A percentile compares a stretch with the other conserved stretches of the same genome.
These are phyloP conservation scores for Volvariella surrecta DNA, from an alignment of 1,284 basidiomycete species.

Conservation along the genomic window DNA sequence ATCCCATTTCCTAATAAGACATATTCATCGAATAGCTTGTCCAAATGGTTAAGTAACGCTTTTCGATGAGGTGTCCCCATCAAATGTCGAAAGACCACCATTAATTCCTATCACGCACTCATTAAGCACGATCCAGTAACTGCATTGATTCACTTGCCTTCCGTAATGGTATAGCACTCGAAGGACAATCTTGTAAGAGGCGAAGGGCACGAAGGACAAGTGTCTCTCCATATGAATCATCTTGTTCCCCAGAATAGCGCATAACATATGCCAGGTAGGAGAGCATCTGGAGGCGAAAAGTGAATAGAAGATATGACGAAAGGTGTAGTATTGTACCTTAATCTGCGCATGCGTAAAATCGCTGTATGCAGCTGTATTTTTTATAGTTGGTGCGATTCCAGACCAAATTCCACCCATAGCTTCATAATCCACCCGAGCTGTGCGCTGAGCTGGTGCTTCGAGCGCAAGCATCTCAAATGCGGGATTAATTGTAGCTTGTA, in stretches of 20 bases:
- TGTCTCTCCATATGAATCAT: conserved; percentile 74
- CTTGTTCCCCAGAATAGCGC: conserved; percentile 61
- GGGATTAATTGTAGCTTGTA: conserved; percentile 69
- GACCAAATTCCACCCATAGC: conserved; percentile 79
- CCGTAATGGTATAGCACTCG: conserved; percentile 75
- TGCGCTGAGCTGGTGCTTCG: conserved; percentile 83
- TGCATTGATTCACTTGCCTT: conserved; percentile 35
- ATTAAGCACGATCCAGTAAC: not conserved
- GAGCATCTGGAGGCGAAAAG: conserved; percentile 53
- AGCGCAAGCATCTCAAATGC: conserved; percentile 72
- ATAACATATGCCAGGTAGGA: conserved; percentile 92
- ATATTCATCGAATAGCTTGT: conserved; percentile 87
- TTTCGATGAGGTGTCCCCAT: conserved; percentile 77
- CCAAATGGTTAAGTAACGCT: conserved; percentile 79
- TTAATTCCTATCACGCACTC: conserved; percentile 60
- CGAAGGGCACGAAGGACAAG: conserved; percentile 81
- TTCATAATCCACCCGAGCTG: conserved; percentile 75
- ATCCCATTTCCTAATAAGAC: conserved; percentile 86
- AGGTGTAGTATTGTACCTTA: conserved; percentile 47
- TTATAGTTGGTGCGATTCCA: conserved; percentile 75
- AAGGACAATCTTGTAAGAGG: conserved; percentile 90
- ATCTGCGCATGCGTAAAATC: conserved; percentile 93
- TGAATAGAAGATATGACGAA: conserved; percentile 4
- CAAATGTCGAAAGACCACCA: conserved; percentile 91
- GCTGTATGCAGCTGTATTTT: conserved; percentile 73